Base-by-base conservation (phyloP, 306 rosid species). In the Oxytropis ochrocephala region DNA sequence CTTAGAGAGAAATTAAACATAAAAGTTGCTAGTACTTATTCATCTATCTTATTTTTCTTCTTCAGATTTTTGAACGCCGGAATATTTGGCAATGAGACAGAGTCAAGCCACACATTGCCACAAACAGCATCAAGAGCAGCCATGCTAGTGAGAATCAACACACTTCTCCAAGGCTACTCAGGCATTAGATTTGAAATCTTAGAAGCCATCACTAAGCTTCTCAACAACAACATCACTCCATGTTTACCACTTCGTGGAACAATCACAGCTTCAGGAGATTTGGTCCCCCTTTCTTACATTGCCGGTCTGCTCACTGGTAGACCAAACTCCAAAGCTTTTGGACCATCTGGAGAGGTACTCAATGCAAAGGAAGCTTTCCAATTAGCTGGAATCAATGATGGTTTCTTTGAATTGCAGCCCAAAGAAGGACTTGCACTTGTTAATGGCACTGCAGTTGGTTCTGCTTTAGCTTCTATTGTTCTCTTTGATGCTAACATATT, bases 401-500 rank as follows among this genome's bases (percentile, higher is more conserved):
- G 71, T 9, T 92, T 92, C 72, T 92, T 89, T 18, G 96, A 92
- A 69, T 72, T 92, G 46, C 96, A n/a, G 61, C 97, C 97, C 0
- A 92, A 92, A 54, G 97, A 92, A 83, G 98, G 98, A 2, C 82
- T 92, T 27, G 98, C 98, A 14, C 90, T 92, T 69, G 98, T 92
- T 4, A 92, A 92, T 11, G 95, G 98, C 55, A 92, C 98, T 0
- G 98, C 96, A 0, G 96, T 92, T 33, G 98, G 98, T 11, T 92
- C 96, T 17, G 98, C 84, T 36, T 62, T 92, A 68, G 98, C 98
- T 41, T 89, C 98, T 5, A 81, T 80, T 7, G 95, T 92, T 24
- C 88, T 92, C 6, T 92, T 89, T 2, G 96, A 92, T 41, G 85
- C 98, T 0, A 92, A 92, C 66, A 54, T 89, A 10, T 60, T 92